Evolutionary conservation across 2,329 filamentous ascomycete genomes (phyloP).

Genomic region (Ilyonectria destructans): DNA sequence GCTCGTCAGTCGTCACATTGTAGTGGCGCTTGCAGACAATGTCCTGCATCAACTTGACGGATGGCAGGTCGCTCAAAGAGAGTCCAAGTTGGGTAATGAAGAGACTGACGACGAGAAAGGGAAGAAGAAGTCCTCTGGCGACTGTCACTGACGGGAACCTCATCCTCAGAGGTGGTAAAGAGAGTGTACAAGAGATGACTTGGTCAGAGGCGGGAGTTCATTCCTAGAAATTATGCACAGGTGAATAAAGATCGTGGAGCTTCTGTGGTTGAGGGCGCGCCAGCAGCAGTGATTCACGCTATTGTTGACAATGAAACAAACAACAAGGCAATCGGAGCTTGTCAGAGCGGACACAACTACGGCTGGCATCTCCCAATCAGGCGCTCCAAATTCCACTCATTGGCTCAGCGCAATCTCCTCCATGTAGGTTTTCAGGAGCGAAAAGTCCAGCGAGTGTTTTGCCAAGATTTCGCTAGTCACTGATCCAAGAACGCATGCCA

Average conservation of each 20-base stretch:
- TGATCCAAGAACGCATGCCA: background rate
- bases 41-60: slow-evolving; percentile 45
- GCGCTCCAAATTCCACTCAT: background rate
- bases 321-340: background rate
- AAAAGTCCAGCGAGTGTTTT: too few species aligned
- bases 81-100: slow-evolving; percentile 48
- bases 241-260: background rate
- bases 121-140: slow-evolving; percentile 36
- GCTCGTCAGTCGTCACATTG: slow-evolving; percentile 1
- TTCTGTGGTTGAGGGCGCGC: too few species aligned
- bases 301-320: too few species aligned
- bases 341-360: too few species aligned
- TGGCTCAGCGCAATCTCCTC: too few species aligned
- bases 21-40: slow-evolving; percentile 44
- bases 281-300: too few species aligned
- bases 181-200: background rate
- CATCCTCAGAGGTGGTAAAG: slow-evolving; percentile 24
- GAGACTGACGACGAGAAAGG: slow-evolving; percentile 42
- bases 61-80: slow-evolving; percentile 43
- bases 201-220: background rate
- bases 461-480: background rate
- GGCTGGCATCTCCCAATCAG: background rate
- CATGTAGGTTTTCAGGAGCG: too few species aligned
- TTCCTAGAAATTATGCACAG: background rate
- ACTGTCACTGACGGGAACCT: slow-evolving; percentile 34